These are phyloP conservation scores for Cystobasidium slooffiae DNA, from an alignment of 1,284 basidiomycete genomes.

Conservation along the genomic window DNA sequence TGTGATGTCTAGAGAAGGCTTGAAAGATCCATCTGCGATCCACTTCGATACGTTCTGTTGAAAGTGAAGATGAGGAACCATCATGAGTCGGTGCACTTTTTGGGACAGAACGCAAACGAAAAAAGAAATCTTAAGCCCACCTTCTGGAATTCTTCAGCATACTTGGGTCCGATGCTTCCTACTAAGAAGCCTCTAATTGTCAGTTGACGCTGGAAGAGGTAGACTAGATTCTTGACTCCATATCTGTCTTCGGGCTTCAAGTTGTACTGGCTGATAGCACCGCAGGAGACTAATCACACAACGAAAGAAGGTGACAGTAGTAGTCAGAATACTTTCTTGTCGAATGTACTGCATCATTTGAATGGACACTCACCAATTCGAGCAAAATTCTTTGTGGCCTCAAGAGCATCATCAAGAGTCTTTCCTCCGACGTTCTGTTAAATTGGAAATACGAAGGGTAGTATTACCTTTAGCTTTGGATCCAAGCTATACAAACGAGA, in stretches of 20 bases:
- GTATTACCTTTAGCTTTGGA: not conserved
- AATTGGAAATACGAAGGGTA: not conserved
- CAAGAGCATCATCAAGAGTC: slow-evolving; percentile 48
- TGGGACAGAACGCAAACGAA: too few relatives aligned
- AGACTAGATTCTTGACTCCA: slow-evolving; percentile 58
- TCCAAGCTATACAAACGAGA: not conserved
- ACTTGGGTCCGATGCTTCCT: slow-evolving; percentile 50
- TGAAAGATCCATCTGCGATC: slow-evolving; percentile 69
- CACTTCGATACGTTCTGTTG: slow-evolving; percentile 62
- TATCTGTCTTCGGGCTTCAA: slow-evolving; percentile 52
- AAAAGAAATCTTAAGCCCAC: not conserved
- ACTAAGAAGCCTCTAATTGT: slow-evolving; percentile 77
- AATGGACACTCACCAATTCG: slow-evolving; percentile 43
- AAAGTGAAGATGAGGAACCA: slow-evolving; percentile 33
- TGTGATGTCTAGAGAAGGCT: slow-evolving; percentile 57
- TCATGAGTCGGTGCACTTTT: slow-evolving; percentile 36
- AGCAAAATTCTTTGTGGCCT: slow-evolving; percentile 41
- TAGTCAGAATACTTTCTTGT: too few relatives aligned
- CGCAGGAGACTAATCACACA: slow-evolving; percentile 16
- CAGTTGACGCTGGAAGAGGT: slow-evolving; percentile 74
- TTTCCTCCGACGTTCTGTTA: slow-evolving; percentile 48
- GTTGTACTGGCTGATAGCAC: slow-evolving; percentile 47
- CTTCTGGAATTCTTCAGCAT: slow-evolving; percentile 52
- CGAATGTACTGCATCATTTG: too few relatives aligned
- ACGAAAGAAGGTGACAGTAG: too few relatives aligned